These are phyloP conservation scores for Carex myosuroides DNA, from an alignment of 176 grass and related monocot species.

Conservation along the genomic window DNA sequence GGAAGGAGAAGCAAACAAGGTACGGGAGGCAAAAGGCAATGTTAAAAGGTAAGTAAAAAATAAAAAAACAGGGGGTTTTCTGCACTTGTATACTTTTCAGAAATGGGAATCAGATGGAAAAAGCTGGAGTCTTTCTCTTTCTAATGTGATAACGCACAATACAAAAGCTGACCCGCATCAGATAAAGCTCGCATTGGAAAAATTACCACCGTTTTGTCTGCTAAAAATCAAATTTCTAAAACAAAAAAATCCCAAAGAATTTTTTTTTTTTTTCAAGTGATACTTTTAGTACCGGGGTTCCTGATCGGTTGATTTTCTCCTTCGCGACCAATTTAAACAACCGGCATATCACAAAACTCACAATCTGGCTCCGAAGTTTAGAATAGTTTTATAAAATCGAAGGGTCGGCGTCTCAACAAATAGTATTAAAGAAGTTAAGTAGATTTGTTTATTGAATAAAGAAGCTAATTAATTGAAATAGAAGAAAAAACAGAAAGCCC, in stretches of 20 bases:
- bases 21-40: constrained; percentile 15
- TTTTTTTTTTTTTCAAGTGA: not conserved
- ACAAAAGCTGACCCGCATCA: constrained; percentile 22
- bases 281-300: not conserved
- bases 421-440: not conserved
- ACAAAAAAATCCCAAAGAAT: not conserved
- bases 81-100: constrained; percentile 27
- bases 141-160: constrained; percentile 23
- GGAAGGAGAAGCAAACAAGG: constrained; percentile 22
- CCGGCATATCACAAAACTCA: not conserved
- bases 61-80: constrained; percentile 4
- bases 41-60: not conserved
- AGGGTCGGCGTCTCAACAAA: constrained; percentile 2
- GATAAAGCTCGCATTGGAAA: constrained; percentile 20
- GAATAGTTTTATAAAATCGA: not conserved
- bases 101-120: constrained; percentile 30
- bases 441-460: not conserved
- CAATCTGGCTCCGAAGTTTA: not conserved
- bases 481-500: not conserved
- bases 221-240: constrained; percentile 6
- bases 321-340: not conserved
- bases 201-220: constrained; percentile 23
- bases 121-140: constrained; percentile 4
- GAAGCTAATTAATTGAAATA: constrained; percentile 1
- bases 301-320: not conserved